Percentiles rank a stretch among this genome's conserved stretches.
These are phyloP conservation scores for Cutaneotrichosporon sp. DNA, from an alignment of 1,284 basidiomycete species.

Conservation along the genomic window DNA sequence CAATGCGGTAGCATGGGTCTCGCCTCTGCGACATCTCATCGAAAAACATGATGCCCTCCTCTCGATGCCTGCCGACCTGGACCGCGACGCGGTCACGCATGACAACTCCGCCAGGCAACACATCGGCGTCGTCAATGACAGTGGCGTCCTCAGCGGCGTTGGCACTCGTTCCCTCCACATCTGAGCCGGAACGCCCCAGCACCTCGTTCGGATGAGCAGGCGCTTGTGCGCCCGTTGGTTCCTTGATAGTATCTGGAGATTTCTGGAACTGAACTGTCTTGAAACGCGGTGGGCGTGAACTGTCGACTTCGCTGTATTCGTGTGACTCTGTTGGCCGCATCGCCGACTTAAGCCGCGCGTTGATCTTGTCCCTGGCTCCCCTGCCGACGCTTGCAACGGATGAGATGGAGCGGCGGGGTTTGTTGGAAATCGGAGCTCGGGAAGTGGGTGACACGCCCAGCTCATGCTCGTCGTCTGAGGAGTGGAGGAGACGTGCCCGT, in stretches of 20 bases:
- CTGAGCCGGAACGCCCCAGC: slow-evolving; percentile 33
- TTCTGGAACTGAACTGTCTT: slow-evolving; percentile 44
- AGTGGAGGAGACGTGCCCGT: slow-evolving; percentile 2
- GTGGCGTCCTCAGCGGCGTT: slow-evolving; percentile 30
- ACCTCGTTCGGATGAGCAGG: slow-evolving; percentile 40
- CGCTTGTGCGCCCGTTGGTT: slow-evolving; percentile 26
- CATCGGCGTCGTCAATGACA: slow-evolving; percentile 18
- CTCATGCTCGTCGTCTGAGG: slow-evolving; percentile 12
- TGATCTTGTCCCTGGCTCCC: background rate
- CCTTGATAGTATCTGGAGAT: slow-evolving; percentile 9
- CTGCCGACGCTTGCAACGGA: too few species aligned
- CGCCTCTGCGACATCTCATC: slow-evolving; percentile 39
- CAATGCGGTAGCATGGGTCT: slow-evolving; percentile 37
- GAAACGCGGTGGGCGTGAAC: background rate
- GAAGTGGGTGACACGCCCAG: background rate
- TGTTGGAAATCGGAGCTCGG: background rate
- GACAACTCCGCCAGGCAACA: slow-evolving; percentile 31
- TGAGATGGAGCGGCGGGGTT: background rate
- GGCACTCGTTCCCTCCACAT: slow-evolving; percentile 38
- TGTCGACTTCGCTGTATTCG: background rate
- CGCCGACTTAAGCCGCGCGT: slow-evolving; percentile 10
- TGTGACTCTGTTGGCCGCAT: background rate
- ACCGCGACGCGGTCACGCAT: slow-evolving; percentile 46
- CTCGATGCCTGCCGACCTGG: slow-evolving; percentile 39
- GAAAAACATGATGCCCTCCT: slow-evolving; percentile 27